Evolutionary conservation across 2,329 filamentous ascomycete genomes (phyloP), one percentile per base, ranked within the genome.

Genomic region (Epichloe gansuensis): DNA sequence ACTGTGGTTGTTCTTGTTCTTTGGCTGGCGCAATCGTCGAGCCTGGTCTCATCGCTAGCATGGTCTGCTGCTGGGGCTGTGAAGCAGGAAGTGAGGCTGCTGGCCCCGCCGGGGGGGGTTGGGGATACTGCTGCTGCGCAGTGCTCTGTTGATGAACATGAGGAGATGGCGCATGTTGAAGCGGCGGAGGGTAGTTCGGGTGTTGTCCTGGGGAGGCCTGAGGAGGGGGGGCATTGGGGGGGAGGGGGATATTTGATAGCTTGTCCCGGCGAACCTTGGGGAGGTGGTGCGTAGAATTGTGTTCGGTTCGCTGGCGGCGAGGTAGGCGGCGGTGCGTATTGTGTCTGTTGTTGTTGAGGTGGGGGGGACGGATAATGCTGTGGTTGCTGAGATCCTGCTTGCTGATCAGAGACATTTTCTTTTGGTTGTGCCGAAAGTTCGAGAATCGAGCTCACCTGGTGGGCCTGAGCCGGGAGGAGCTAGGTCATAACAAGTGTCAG

Each of bases 281-380:
- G 47, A 12, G 56, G 56, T 25, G 57, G 57, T 50, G 72, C 66
- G 47, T 73, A 75, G 62, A 73, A 74, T 45, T 70, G 71, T 23
- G 70, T 65, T 55, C 69, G 68, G 60, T 67, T 68, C 42, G 71
- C 69, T 3, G 74, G 72, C 47, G 73, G 70, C 23, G 74, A 76
- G 5, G 68, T 71, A 34, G 74, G 72, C 17, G 73, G 73, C 47
- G 68, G 66, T 45, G 72, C 71, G 58, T 74, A 75, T 55, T 67
- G 69, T 48, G 69, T 69, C 54, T 71, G 60, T 13, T 60, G 58
- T 35, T 56, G 59, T 38, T 51, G 58, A 50, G 51, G 56, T 41
- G 57, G 61, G 52, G 57, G 57, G 58, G 17, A 50, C 39, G 7
- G 31, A 43, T 38, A 27, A 31, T 49, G 57, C 46, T 60, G 59